Evolutionary conservation across 371 early-diverging fungal genomes (phyloP), one percentile per base, ranked within the genome.

Genomic region (Mucor irregularis): DNA sequence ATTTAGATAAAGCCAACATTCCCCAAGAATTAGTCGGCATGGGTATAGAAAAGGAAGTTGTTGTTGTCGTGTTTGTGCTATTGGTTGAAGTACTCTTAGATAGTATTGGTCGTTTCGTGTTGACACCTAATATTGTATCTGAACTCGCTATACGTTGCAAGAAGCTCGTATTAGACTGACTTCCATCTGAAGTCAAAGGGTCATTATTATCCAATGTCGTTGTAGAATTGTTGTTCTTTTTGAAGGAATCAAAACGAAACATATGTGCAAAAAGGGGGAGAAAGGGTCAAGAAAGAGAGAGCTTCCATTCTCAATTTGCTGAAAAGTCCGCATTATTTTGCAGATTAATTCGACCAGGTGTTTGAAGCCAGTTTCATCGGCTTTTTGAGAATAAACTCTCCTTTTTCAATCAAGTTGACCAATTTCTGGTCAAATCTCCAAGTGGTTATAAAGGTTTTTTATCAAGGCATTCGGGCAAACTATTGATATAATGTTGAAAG

Each of bases 11-110:
- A 21, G 63, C 56, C 19, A 74, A 53, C 79, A 79, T 79, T 19
- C 76, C 79, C 76, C 76, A 79, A 17, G 76, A 73, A 31, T 71
- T 75, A n/a, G 69, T 48, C 16, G 79, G 79, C 24, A 79, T 62
- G n/a, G 79, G 79, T 47, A 79, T 79, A 43, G 76, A 69, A 53
- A 68, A 69, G 5, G 73, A 70, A 2, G 58, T 57, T n/a, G 60
- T 44, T 7, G 25, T 45, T 10, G 39, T 11, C 6, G 38, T 24
- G 16, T 31, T 56, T 30, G 26, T 30, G 3, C 14, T 35, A 13
- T 19, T 45, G 13, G 37, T 44, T 31, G 50, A 42, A n/a, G 31
- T 25, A 29, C 31, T 56, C 11, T 49, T 49, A 1, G 25, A 5
- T 1, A 49, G 22, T 3, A 13, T 37, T 2, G 49, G 49, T 26